Percentiles rank a stretch among this genome's conserved stretches.
Conservation (phyloP, 306 rosid genomes). For the Albizia julibrissin region DNA sequence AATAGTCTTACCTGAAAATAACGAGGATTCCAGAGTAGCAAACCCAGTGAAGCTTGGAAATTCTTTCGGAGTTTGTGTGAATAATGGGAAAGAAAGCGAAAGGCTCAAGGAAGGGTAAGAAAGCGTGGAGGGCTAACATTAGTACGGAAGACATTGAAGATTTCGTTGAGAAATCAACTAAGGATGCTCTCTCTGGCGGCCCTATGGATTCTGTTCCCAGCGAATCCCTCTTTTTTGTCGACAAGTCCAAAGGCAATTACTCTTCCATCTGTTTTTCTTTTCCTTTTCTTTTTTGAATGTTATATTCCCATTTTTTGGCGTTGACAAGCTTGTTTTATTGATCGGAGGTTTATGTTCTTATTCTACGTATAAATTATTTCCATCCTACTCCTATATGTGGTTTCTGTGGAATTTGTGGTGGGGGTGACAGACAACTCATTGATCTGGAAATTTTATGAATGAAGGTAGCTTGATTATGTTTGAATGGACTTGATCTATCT, state of each 20-base stretch:
- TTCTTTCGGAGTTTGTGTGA: neutral
- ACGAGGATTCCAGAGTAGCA: neutral
- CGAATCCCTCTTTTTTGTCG: constrained; percentile 67
- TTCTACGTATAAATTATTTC: neutral
- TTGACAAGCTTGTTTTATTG: neutral
- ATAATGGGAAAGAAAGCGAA: constrained; percentile 80
- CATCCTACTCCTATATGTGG: neutral
- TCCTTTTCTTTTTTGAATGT: neutral
- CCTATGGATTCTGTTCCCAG: constrained; percentile 53
- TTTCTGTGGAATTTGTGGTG: neutral
- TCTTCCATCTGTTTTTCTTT: neutral
- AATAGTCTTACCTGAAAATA: neutral
- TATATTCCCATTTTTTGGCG: neutral
- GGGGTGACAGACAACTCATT: neutral
- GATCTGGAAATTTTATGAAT: neutral
- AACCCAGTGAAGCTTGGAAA: neutral
- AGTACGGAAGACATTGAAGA: constrained; percentile 78
- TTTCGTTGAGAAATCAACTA: constrained; percentile 71
- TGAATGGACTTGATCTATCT: neutral
- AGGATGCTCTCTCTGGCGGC: constrained; percentile 81
- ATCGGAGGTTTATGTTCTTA: neutral
- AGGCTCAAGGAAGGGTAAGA: constrained; percentile 82
- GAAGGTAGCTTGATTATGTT: neutral
- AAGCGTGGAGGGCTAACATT: constrained; percentile 87
- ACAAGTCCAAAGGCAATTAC: constrained; percentile 63